These are phyloP conservation scores for Boletus subluridellus DNA, from an alignment of 1,284 basidiomycete species.

Conservation along the genomic window DNA sequence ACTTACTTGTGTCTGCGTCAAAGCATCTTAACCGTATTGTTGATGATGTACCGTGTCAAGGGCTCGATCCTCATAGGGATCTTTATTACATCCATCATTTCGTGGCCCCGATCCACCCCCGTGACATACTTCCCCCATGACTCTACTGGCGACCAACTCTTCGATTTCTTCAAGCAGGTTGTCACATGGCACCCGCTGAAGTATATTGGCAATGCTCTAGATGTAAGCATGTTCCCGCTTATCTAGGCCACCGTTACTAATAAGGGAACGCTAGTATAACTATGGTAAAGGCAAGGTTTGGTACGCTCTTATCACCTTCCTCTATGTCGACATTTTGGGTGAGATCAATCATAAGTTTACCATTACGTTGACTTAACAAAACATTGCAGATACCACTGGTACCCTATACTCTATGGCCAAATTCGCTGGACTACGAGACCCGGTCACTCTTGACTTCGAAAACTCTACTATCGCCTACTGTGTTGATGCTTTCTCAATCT, in stretches of 20 bases:
- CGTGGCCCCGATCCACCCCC: conserved; percentile 78
- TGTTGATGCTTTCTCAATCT: conserved; percentile 78
- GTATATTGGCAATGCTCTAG: conserved; percentile 59
- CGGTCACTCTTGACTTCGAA: conserved; percentile 85
- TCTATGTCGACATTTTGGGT: conserved; percentile 86
- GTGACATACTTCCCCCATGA: conserved; percentile 86
- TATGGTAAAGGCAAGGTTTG: conserved; percentile 72
- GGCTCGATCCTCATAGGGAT: conserved; percentile 84
- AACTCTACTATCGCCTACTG: conserved; percentile 83
- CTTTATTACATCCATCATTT: conserved; percentile 81
- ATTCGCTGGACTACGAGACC: conserved; percentile 85
- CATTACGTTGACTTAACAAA: conserved; percentile 1
- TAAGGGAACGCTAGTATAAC: conserved; percentile 41
- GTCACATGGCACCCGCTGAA: conserved; percentile 70
- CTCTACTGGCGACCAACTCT: conserved; percentile 62
- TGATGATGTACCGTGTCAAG: conserved; percentile 84
- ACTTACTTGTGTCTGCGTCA: conserved; percentile 21
- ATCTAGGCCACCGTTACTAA: neutral
- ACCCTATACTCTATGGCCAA: conserved; percentile 91
- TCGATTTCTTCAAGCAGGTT: conserved; percentile 86
- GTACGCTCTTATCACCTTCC: conserved; percentile 85
- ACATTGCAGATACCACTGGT: conserved; percentile 49
- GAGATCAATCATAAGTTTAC: conserved; percentile 18
- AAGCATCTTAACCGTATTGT: conserved; percentile 70
- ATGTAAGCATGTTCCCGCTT: conserved; percentile 44